Evolutionary conservation across 345 rosid genomes (phyloP).

Genomic region (Odontarrhena argentea): DNA sequence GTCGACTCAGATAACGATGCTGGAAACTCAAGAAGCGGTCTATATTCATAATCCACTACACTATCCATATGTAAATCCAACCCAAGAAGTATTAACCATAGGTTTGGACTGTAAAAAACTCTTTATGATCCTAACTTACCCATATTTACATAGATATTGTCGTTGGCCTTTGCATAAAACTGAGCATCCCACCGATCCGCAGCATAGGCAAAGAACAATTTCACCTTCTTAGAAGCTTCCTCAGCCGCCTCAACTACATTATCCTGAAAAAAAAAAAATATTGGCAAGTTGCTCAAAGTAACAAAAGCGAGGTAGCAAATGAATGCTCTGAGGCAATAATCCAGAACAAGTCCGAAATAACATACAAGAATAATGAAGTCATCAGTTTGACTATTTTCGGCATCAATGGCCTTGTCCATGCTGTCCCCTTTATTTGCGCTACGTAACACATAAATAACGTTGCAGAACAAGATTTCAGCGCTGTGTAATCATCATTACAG

Average conservation of each 20-base stretch:
- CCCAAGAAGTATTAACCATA: constrained; percentile 15
- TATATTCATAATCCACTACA: neutral
- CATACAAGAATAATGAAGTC: constrained; percentile 77
- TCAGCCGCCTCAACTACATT: constrained; percentile 60
- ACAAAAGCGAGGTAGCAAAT: constrained; percentile 2
- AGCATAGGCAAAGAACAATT: constrained; percentile 62
- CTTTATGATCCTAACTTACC: constrained; percentile 50
- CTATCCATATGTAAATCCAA: constrained; percentile 6
- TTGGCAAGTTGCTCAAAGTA: constrained; percentile 23
- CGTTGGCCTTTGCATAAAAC: constrained; percentile 80
- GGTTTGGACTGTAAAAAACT: neutral
- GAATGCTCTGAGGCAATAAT: constrained; percentile 11
- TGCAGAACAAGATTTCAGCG: constrained; percentile 18
- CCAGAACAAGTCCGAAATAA: constrained; percentile 25
- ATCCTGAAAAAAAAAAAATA: constrained; percentile 49
- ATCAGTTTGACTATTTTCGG: constrained; percentile 62
- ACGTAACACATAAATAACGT: constrained; percentile 18
- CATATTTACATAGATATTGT: constrained; percentile 69
- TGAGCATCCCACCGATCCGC: constrained; percentile 82
- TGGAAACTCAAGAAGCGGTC: neutral
- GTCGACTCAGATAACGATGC: neutral
- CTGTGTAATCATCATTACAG: neutral
- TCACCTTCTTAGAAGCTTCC: constrained; percentile 62
- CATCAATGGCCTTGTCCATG: constrained; percentile 61
- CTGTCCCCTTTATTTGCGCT: constrained; percentile 75